phyloP scores from a whole-genome alignment of 495 filamentous ascomycete genomes.

The Lichenothelia convexa region DNA sequence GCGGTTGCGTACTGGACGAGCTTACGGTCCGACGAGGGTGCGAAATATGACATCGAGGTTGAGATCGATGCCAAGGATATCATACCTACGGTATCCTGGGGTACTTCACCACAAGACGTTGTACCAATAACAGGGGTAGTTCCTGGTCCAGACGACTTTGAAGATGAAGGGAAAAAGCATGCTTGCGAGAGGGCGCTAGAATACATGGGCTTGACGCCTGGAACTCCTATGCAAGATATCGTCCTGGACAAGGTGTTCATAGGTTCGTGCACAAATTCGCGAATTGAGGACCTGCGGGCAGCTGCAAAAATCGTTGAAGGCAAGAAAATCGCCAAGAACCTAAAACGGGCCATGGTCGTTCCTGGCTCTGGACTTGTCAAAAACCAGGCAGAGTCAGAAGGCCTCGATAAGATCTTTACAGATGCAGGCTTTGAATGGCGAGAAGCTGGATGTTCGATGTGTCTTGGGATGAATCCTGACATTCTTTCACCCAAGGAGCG shows the following conservation, averaged over 20 bases:
- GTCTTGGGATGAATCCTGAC: slow-evolving; percentile 97
- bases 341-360: slow-evolving; percentile 90
- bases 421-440: slow-evolving; percentile 96
- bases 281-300: slow-evolving; percentile 87
- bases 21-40: slow-evolving; percentile 66
- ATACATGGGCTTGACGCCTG: slow-evolving; percentile 84
- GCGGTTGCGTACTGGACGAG: slow-evolving; percentile 78
- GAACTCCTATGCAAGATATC: slow-evolving; percentile 81
- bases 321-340: slow-evolving; percentile 64
- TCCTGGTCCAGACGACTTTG: slow-evolving; percentile 73
- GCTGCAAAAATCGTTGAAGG: slow-evolving; percentile 75
- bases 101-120: slow-evolving; percentile 90
- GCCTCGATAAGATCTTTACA: slow-evolving; percentile 76
- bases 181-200: slow-evolving; percentile 67
- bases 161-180: slow-evolving; percentile 55
- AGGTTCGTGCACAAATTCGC: slow-evolving; percentile 91
- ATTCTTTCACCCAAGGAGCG: slow-evolving; percentile 87
- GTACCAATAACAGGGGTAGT: slow-evolving; percentile 81
- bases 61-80: slow-evolving; percentile 85
- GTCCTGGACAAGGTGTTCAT: slow-evolving; percentile 91
- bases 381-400: slow-evolving; percentile 77
- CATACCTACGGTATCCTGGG: slow-evolving; percentile 86
- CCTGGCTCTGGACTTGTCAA: slow-evolving; percentile 92
- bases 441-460: slow-evolving; percentile 97
- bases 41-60: slow-evolving; percentile 72